phyloP scores from a whole-genome alignment of 2,329 filamentous ascomycete genomes.

The Penicillium sp. region DNA sequence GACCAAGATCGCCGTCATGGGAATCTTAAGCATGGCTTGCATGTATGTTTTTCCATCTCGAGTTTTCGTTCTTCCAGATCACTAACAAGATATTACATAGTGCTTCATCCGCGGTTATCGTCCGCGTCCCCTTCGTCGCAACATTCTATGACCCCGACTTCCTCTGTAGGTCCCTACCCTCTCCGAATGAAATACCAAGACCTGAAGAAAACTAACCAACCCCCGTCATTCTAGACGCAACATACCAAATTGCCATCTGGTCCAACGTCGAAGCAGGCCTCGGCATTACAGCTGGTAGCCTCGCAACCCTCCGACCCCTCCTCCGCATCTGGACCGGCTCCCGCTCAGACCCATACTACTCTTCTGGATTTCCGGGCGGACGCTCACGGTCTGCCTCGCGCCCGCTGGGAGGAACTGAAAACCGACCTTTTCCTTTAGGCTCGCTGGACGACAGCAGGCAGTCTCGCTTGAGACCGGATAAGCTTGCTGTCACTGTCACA shows the following conservation, averaged over 20 bases:
- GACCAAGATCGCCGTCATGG: constrained; percentile 54
- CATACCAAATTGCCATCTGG: constrained; percentile 46
- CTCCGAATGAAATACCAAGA: background rate
- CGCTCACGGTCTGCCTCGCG: constrained; percentile 19
- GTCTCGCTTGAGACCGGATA: constrained; percentile 31
- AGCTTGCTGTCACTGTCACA: constrained; percentile 31
- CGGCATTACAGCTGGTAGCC: constrained; percentile 47
- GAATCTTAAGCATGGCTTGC: constrained; percentile 58
- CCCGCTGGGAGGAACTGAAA: constrained; percentile 15
- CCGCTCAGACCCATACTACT: constrained; percentile 19
- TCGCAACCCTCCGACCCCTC: constrained; percentile 52
- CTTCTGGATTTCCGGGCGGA: constrained; percentile 20
- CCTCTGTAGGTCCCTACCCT: constrained; percentile 27
- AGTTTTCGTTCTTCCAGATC: background rate
- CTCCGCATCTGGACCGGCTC: constrained; percentile 37
- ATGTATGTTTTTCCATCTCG: constrained; percentile 34
- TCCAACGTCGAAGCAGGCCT: constrained; percentile 37
- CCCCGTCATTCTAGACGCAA: constrained; percentile 34
- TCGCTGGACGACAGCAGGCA: constrained; percentile 24
- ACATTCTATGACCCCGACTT: constrained; percentile 40
- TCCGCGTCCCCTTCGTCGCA: constrained; percentile 46
- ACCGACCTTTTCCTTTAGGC: constrained; percentile 26
- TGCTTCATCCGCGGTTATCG: constrained; percentile 48
- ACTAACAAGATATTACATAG: constrained; percentile 15
- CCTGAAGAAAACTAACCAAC: background rate